These are phyloP conservation scores for Thymus mandschuricus DNA, from an alignment of 257 asterid genomes.

Conservation along the genomic window DNA sequence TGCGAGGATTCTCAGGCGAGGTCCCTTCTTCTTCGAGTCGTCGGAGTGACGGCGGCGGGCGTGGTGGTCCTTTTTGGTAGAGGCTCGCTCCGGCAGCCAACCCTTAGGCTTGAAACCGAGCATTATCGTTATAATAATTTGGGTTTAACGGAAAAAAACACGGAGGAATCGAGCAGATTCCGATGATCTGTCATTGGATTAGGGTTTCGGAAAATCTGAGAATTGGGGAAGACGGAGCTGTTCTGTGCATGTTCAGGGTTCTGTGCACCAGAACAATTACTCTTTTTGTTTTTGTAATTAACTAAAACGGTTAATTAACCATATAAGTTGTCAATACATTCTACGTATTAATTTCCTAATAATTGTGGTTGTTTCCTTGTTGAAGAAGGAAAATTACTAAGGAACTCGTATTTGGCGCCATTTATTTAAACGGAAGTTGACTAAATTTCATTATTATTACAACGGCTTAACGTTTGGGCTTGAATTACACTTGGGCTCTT, in stretches of 20 bases:
- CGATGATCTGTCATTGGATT: conserved; percentile 19
- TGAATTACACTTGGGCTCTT: no score
- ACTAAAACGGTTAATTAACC: neutral
- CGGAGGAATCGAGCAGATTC: conserved; percentile 1
- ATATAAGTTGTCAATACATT: neutral
- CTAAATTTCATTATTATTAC: neutral
- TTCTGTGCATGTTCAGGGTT: neutral
- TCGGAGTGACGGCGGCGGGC: conserved; percentile 34
- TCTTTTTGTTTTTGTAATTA: neutral
- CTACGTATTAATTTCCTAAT: neutral
- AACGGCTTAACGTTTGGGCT: neutral
- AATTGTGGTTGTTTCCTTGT: neutral
- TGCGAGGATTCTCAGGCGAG: conserved; percentile 61
- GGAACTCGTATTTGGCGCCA: neutral
- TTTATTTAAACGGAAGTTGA: neutral
- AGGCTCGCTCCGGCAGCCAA: conserved; percentile 52
- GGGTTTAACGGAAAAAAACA: neutral
- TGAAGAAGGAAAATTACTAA: neutral
- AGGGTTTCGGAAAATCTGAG: conserved; percentile 21
- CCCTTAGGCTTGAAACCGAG: conserved; percentile 50
- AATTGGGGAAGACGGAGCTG: conserved; percentile 26
- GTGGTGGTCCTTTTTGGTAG: conserved; percentile 16
- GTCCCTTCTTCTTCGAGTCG: conserved; percentile 31
- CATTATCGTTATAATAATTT: conserved; percentile 28
- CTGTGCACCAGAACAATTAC: neutral